Base-by-base conservation (phyloP, 2,329 filamentous ascomycete species). In the Aspergillus fischeri region DNA sequence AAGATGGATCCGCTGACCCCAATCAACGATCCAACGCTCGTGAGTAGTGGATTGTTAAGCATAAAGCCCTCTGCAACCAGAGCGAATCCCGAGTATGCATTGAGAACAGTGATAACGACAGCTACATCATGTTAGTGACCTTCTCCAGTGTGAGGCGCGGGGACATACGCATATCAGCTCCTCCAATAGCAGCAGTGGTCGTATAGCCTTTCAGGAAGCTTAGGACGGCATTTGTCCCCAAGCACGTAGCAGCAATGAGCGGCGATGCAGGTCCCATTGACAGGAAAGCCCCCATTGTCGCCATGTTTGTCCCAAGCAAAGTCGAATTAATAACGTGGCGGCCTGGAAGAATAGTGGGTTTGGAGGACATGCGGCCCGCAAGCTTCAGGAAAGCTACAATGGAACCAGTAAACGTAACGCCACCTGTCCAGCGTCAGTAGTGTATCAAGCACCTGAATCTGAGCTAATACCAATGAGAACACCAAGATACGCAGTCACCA, bases 51-150 rank as follows among this genome's bases (percentile, higher is more conserved):
- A 58, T 95, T 96, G 64, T 94, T 87, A 14, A 96, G 80, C 92
- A 96, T 96, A 71, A 96, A 88, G 0, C 92, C 92, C 73, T 96
- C 91, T 0, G 92, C 91, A 0, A 96, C 91, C 2, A 96, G 81
- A 0, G 92, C 92, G 57, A 96, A 96, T 11, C 92, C 92, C 50
- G 90, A 93, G 71, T 96, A 96, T 0, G 91, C 91, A 65, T 96
- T 96, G 21, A 96, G 76, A 1, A 96, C 91, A 0, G 91, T 95
- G 61, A 95, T 95, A 32, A 94, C 90, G 4, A 95, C 91, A 14
- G 88, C 79, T 82, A 61, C n/a, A 35, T 20, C 21, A 28, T 14
- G 59, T 70, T 59, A 66, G 64, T 51, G 29, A 54, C 42, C 71
- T 70, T 67, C 20, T 17, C 11, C 29, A 9, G 6, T 11, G 24